A percentile compares a stretch with the other conserved stretches of the same genome.
Evolutionary conservation across 2,329 filamentous ascomycete genomes (phyloP).

Genomic region (Gyromitra esculenta): DNA sequence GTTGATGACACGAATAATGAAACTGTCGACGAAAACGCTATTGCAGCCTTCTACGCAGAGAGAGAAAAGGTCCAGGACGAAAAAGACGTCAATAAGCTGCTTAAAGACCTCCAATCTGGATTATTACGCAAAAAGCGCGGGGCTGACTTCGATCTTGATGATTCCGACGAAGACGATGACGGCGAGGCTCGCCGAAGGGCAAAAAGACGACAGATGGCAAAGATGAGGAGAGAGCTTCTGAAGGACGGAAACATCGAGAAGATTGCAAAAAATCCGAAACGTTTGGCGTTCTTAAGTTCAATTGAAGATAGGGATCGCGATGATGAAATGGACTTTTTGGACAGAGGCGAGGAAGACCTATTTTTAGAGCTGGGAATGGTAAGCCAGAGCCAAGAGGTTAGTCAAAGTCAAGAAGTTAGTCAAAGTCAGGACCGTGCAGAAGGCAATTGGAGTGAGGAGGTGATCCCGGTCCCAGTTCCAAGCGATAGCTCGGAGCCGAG

Average conservation of each 20-base stretch:
- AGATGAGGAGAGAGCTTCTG: conserved; percentile 88
- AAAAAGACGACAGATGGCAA: conserved; percentile 87
- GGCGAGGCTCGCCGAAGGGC: conserved; percentile 71
- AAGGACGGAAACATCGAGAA: conserved; percentile 90
- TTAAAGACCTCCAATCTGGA: conserved; percentile 91
- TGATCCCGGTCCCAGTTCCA: conserved; percentile 11
- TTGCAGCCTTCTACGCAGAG: conserved; percentile 89
- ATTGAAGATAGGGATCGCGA: conserved; percentile 83
- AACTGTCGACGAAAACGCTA: conserved; percentile 78
- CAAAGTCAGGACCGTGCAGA: conserved; percentile 24
- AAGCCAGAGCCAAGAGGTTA: conserved; percentile 42
- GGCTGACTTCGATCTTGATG: conserved; percentile 81
- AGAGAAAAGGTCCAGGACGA: conserved; percentile 83
- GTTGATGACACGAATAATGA: conserved; percentile 85
- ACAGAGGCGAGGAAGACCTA: conserved; percentile 64
- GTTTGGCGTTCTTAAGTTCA: conserved; percentile 86
- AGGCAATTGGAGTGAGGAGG: conserved; percentile 28
- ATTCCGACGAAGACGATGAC: conserved; percentile 88
- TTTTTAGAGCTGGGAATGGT: conserved; percentile 58
- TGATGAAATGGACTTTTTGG: conserved; percentile 79
- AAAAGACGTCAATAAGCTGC: conserved; percentile 87
- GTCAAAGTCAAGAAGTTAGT: conserved; percentile 23
- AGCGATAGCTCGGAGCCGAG: conserved; percentile 14
- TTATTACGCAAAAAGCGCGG: conserved; percentile 82
- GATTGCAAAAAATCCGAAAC: conserved; percentile 87